Evolutionary conservation across 208 protist species (phyloP), one percentile per base, ranked within the genome.

Genomic region (Trypanosoma conorhini): DNA sequence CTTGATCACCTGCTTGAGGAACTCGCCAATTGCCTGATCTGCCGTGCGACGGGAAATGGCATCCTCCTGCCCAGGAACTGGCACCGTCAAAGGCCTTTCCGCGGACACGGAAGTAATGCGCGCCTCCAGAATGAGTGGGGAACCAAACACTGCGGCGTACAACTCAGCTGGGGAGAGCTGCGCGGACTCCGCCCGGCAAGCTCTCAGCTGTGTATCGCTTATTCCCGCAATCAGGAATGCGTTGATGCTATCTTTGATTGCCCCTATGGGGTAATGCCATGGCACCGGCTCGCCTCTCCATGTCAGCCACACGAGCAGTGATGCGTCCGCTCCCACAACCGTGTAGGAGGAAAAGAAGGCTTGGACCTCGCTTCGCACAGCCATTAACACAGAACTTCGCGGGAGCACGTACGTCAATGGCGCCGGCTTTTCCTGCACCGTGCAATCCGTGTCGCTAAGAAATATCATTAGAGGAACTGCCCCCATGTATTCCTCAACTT

Each of bases 201-300:
- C 24, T 15, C 35, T 30, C 38, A 9, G 13, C 56, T 35, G 4
- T 9, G 64, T 28, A 28, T 61, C 48, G 17, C 13, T 44, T 54
- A 42, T 9, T 28, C 30, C 59, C 21, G 42, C 21, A 62, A 77
- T 68, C 21, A 21, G 21, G 9, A 59, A 12, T n/a, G 72, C 80
- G 28, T 61, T 81, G 15, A 89, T 72, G 56, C 83, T 87, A 57
- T 94, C 88, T 33, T 88, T 87, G 0, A 94, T 78, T 0, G 76
- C 85, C 4, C 88, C 88, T 30, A 81, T 78, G 1, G 88, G 83
- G 54, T 89, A 89, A 8, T 83, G 71, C 85, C 88, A 93, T 13
- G 82, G 78, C 30, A 93, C 52, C n/a, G 77, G 79, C 42, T 70
- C 55, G 51, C 72, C 68, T 0, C 73, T 57, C 30, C 79, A 81